Evolutionary conservation across 2,329 filamentous ascomycete species (phyloP).

Genomic region (Cladosporium sphaerospermum): DNA sequence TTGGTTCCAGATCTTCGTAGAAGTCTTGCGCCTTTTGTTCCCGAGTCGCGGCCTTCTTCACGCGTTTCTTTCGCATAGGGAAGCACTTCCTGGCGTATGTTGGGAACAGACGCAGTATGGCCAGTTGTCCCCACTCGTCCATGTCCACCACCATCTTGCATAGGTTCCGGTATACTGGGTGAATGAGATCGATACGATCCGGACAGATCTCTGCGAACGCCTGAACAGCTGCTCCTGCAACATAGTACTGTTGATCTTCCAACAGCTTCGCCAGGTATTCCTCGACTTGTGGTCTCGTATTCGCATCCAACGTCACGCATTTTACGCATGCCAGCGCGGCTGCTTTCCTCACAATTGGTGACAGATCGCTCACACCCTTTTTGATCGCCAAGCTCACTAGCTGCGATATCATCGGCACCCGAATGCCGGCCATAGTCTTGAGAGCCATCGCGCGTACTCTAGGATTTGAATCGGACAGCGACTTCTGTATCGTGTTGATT

Average conservation of each 20-base stretch:
- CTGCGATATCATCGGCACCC: conserved; percentile 95
- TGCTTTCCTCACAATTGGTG: conserved; percentile 83
- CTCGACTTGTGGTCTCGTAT: conserved; percentile 73
- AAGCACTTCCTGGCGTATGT: conserved; percentile 85
- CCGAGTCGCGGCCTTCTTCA: conserved; percentile 45
- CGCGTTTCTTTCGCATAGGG: conserved; percentile 58
- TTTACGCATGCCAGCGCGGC: conserved; percentile 93
- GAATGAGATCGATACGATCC: conserved; percentile 78
- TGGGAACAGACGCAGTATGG: conserved; percentile 73
- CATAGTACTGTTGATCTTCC: conserved; percentile 90
- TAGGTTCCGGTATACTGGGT: conserved; percentile 78
- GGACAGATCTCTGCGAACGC: conserved; percentile 88
- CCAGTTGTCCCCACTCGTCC: conserved; percentile 97
- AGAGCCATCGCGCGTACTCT: conserved; percentile 86
- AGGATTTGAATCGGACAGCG: conserved; percentile 84
- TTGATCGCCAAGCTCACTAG: conserved; percentile 96
- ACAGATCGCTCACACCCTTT: conserved; percentile 89
- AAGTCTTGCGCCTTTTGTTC: conserved; percentile 54
- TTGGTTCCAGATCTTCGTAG: conserved; percentile 61
- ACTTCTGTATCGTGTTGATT: conserved; percentile 99
- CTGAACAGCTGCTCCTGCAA: conserved; percentile 86
- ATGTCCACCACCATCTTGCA: conserved; percentile 93
- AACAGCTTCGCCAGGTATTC: conserved; percentile 74
- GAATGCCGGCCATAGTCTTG: conserved; percentile 93
- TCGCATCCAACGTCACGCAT: conserved; percentile 85